Conservation (phyloP, 164 flowering plant genomes). For the Akebia trifoliata region DNA sequence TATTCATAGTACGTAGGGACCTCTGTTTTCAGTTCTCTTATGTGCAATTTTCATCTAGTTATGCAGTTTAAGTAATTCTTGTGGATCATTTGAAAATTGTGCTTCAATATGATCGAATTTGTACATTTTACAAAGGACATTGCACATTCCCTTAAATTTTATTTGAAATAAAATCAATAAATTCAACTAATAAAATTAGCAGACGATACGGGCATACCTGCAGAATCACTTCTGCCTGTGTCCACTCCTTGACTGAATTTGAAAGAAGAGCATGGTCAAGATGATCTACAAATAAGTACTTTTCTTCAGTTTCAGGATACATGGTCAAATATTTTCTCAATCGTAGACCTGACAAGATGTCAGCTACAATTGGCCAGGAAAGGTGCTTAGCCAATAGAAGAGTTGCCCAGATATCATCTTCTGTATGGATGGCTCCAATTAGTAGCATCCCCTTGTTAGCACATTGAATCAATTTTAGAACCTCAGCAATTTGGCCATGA, state of each 20-base stretch:
- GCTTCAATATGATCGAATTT: too few species aligned
- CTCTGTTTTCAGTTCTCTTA: not conserved
- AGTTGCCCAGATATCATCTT: constrained; percentile 89
- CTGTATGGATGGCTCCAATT: constrained; percentile 63
- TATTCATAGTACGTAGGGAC: not conserved
- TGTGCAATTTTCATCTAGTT: not conserved
- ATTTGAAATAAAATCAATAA: constrained; percentile 2
- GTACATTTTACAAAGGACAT: not conserved
- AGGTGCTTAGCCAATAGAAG: constrained; percentile 74
- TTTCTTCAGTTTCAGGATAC: constrained; percentile 36
- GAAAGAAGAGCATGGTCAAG: constrained; percentile 82
- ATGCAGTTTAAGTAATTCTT: not conserved
- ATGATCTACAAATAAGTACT: constrained; percentile 67
- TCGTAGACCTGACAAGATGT: constrained; percentile 83
- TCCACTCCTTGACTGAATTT: constrained; percentile 44
- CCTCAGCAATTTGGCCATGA: constrained; percentile 38
- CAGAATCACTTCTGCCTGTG: constrained; percentile 59
- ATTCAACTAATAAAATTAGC: not conserved
- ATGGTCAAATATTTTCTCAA: constrained; percentile 46
- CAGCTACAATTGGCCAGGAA: constrained; percentile 83
- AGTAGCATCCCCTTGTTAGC: constrained; percentile 65
- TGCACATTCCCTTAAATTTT: not conserved
- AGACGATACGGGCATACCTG: constrained; percentile 50
- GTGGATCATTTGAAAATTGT: not conserved
- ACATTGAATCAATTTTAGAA: constrained; percentile 45